Base-by-base conservation (phyloP, 306 rosid genomes). In the Ammopiptanthus mongolicus region DNA sequence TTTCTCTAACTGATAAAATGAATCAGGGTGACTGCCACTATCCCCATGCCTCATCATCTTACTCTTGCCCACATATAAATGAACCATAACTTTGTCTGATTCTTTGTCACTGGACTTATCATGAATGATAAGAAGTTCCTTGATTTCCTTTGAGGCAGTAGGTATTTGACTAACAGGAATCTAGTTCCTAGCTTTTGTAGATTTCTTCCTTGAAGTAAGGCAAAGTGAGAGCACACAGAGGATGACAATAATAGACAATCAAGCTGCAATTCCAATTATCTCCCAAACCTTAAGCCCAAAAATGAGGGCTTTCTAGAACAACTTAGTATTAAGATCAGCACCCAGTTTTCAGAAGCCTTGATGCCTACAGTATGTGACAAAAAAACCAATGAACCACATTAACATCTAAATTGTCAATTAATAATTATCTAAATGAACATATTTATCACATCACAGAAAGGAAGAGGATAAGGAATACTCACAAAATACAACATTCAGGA, bases 201-300 rank as follows among this genome's bases (percentile, higher is more conserved):
- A 25, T 3, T 25, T 25, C 28, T 25, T 25, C 28, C 28, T 25
- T 25, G 28, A 25, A 25, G 28, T 25, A 25, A 25, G 28, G 28
- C 28, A 25, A 25, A 25, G 28, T 25, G 28, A 81, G 56, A 89
- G 81, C 23, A 87, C 51, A 18, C 81, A 79, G 15, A 89, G 91
- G 76, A 87, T 89, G 44, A 75, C 69, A n/a, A 89, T 34, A 55
- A 87, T 89, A 65, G 83, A 87, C 12, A 87, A 64, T 2, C 87
- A 91, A 19, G 87, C 91, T 22, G 85, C 89, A 81, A 85, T 87
- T 33, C 94, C 94, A 51, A 87, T 85, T 41, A 87, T 79, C 77
- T 89, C 87, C 94, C 94, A 89, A 44, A 87, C 91, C 80, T 84
- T 83, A 6, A 89, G 88, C 51, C 78, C 86, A 57, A 87, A 67